Base-by-base conservation (phyloP, 2,329 filamentous ascomycete species). In the Aureobasidium sp. region DNA sequence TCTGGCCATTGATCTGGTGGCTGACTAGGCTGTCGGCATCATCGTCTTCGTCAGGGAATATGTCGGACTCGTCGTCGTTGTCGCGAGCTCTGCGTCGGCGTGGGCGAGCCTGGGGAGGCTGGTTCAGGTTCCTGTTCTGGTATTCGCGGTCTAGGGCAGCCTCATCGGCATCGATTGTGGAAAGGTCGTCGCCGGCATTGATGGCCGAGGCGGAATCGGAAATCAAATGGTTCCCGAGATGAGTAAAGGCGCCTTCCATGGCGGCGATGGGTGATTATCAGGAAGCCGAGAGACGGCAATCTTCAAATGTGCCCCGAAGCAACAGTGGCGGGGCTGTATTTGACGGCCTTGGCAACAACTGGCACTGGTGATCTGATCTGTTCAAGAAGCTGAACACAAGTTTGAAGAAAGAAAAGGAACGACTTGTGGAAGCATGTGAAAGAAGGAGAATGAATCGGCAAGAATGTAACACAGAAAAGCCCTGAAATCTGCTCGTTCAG, bases 231-330 rank as follows among this genome's bases (percentile, higher is more conserved):
- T 94, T 96, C 71, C 88, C 89, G 71, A 93, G 85, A 77, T 94
- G 88, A 66, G 88, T 93, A 74, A 95, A 96, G 68, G 90, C 89
- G 74, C 88, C 89, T 80, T 94, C 90, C 90, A 94, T 93, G 68
- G 66, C 61, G 68, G 66, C 61, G 66, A 32, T 59, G 59, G 48
- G 56, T 37, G 48, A 29, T 24, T 37, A 37, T 26, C 61, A 41
- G 44, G 24, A 63, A 43, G 41, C 43, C 41, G 39, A 46, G 17
- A 44, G 44, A 41, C 36, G 53, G 10, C 53, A 57, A 48, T 34
- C 47, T 48, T 51, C 12, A 39, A 46, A 50, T 55, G 51, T 55
- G 51, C 61, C 50, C 46, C 37, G 53, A 56, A 63, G 61, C 56
- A 57, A 39, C 13, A 48, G 55, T 59, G 55, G 55, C 55, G 55